Base-by-base conservation (phyloP, 192 early-diverging fungal genomes). In the Thamnidium elegans region DNA sequence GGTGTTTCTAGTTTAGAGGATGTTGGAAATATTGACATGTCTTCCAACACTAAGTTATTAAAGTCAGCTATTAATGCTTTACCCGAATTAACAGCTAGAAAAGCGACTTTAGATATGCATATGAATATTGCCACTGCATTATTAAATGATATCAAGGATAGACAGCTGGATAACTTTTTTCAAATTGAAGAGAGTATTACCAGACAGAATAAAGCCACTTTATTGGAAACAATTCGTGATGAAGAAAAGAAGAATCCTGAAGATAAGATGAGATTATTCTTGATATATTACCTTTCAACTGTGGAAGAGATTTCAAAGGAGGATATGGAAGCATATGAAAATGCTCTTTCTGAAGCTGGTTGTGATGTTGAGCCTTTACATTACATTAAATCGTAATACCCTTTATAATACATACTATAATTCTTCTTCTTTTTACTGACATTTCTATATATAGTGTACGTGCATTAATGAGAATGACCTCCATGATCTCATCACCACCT, bases 41-140 rank as follows among this genome's bases (percentile, higher is more conserved):
- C 86, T 13, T 81, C 87, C 45, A 95, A 88, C 66, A 92, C 95
- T 6, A 90, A 94, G 75, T 81, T 90, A 66, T 83, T 99, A 58
- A 90, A 94, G 73, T 83, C 88, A 0, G 95, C 96, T 4, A 94
- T 99, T 50, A 94, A 87, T 3, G 83, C 88, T n/a, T 76, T 99
- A 5, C 97, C 97, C 0, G 93, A 97, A 70, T 82, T 99, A 59
- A 97, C 95, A 17, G 94, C 93, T 14, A 82, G 94, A 52, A 97
- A 99, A 75, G 81, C 89, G 10, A 87, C 89, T 13, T 78, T 99
- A 23, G 97, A 99, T 71, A 96, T 96, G 92, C 97, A 99, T 70
- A 99, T 97, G 93, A 94, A 94, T 70, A 92, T 98, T 55, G 95
- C 96, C 3, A 98, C 95, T 2, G 78, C 83, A 19, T 71, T 99